These are phyloP conservation scores for Yamadazyma mexicana DNA, from an alignment of 1,139 yeast species.

Conservation along the genomic window DNA sequence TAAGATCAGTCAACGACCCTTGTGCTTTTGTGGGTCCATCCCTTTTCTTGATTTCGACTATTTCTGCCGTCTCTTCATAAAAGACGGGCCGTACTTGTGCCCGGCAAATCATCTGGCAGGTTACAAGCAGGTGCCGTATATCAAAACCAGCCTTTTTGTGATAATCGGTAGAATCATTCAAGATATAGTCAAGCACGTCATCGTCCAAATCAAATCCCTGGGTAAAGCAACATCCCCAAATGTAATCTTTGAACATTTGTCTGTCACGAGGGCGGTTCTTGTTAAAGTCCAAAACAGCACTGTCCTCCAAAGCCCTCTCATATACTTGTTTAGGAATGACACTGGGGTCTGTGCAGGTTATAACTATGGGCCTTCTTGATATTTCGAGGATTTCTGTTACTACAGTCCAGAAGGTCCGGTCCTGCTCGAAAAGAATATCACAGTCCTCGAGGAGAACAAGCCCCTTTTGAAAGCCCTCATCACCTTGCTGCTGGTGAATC, in stretches of 20 bases:
- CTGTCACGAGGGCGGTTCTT: constrained; percentile 18
- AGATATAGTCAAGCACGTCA: constrained; percentile 30
- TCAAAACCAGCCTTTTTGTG: constrained; percentile 32
- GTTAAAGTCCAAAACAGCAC: constrained; percentile 33
- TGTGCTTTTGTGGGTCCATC: neutral
- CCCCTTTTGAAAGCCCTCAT: constrained; percentile 54
- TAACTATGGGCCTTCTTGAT: constrained; percentile 75
- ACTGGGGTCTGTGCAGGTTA: constrained; percentile 65
- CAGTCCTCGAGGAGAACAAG: constrained; percentile 83
- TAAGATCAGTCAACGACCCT: constrained; percentile 5
- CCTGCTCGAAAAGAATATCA: constrained; percentile 78
- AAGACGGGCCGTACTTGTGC: neutral
- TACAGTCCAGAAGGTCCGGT: constrained; percentile 77
- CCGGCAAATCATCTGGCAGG: constrained; percentile 60
- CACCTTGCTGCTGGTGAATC: constrained; percentile 53
- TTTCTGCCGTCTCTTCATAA: neutral
- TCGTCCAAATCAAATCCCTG: constrained; percentile 39
- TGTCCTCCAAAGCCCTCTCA: constrained; percentile 44
- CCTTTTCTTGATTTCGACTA: neutral
- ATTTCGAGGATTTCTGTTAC: constrained; percentile 62
- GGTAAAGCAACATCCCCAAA: constrained; percentile 42
- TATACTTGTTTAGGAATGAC: constrained; percentile 56
- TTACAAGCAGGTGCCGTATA: constrained; percentile 53
- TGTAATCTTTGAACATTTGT: constrained; percentile 25
- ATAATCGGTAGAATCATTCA: constrained; percentile 20